Base-by-base conservation (phyloP, 306 rosid genomes). In the Alnus glutinosa region DNA sequence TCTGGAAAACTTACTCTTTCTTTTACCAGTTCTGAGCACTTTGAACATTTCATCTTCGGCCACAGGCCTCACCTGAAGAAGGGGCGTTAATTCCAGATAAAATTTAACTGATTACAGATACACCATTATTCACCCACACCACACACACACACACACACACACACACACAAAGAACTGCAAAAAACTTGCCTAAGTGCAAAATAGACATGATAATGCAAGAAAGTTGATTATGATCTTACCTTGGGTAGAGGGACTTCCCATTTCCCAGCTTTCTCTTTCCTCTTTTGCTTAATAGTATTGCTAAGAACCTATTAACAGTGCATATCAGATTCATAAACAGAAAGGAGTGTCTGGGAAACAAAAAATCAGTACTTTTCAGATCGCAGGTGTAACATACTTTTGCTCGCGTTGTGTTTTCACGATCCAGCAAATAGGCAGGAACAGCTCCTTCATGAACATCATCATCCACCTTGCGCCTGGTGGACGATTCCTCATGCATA, bases 11-110 rank as follows among this genome's bases (percentile, higher is more conserved):
- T 91, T 88, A 91, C 98, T 85, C 82, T 91, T 93, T 75, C 98
- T 87, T 89, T 91, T 91, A 12, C 98, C 98, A 34, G 98, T 67
- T 72, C 98, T 89, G 57, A 93, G 85, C 81, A 93, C 97, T 87
- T 93, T 93, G 76, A 93, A 93, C 98, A 93, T 93, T 82, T 93
- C 98, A 87, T 93, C 98, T 78, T 93, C 98, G 58, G 98, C 98
- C 61, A 91, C 97, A 32, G 98, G 98, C 77, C 98, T 90, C 3
- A 93, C 98, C 98, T 93, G 85, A 81, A 75, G 70, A 83, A 71
- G 42, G 23, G 54, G 76, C 18, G 44, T 69, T 63, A 34, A 67
- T 71, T 11, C 36, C 11, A 64, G 42, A 19, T 11, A 68, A 78
- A 59, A 70, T 44, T 79, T 55, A 74, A 32, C 11, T n/a, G 14